Conservation (phyloP, 805 yeast genomes). For the Yamadazyma phyllophila region DNA sequence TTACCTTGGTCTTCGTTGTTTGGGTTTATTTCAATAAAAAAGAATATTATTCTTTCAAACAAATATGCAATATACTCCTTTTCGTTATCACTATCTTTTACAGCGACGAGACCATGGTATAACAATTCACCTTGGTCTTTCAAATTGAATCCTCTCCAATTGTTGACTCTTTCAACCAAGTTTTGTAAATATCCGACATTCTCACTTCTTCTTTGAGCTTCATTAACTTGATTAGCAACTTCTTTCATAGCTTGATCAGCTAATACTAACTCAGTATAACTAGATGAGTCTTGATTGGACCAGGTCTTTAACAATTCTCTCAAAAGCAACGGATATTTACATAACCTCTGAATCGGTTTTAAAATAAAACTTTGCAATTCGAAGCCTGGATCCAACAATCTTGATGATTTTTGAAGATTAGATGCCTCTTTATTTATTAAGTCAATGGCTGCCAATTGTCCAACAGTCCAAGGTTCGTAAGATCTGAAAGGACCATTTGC, state of each 20-base stretch:
- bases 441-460: conserved; percentile 84
- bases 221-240: conserved; percentile 86
- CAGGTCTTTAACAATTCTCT: conserved; percentile 69
- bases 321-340: conserved; percentile 86
- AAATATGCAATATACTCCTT: conserved; percentile 86
- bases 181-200: conserved; percentile 70
- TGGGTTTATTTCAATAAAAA: conserved; percentile 33
- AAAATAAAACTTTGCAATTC: conserved; percentile 87
- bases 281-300: conserved; percentile 17
- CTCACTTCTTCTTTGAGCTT: conserved; percentile 89
- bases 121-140: conserved; percentile 81
- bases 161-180: conserved; percentile 69
- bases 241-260: conserved; percentile 77
- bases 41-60: conserved; percentile 65
- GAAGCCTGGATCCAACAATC: conserved; percentile 75
- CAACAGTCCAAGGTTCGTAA: conserved; percentile 93
- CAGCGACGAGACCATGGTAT: conserved; percentile 68
- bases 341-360: conserved; percentile 94
- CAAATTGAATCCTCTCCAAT: conserved; percentile 89
- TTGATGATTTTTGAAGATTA: conserved; percentile 52
- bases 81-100: conserved; percentile 68
- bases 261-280: conserved; percentile 60
- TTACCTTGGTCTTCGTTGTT: conserved; percentile 29
- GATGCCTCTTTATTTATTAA: conserved; percentile 63
- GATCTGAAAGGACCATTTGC: conserved; percentile 76